Conservation (phyloP, 345 rosid genomes). For the Cardamine resedifolia region DNA sequence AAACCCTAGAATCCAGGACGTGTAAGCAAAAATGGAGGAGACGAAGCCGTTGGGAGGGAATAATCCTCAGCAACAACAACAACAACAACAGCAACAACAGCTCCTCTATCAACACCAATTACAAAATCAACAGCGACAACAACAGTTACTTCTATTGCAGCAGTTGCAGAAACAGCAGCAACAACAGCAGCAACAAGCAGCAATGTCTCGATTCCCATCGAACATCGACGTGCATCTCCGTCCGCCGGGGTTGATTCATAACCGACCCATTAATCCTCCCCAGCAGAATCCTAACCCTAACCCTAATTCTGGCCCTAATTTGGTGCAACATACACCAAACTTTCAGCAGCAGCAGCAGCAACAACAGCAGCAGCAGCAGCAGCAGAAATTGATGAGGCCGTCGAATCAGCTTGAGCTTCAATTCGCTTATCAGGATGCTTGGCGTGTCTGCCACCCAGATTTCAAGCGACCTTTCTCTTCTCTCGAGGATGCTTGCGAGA, state of each 20-base stretch:
- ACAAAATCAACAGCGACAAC: conserved; percentile 48
- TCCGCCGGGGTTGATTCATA: conserved; percentile 57
- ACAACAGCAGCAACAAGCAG: conserved; percentile 71
- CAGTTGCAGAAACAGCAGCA: conserved; percentile 57
- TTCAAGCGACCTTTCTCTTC: conserved; percentile 90
- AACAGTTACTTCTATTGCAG: conserved; percentile 39
- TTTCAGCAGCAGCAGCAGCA: conserved; percentile 39
- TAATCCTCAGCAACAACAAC: conserved; percentile 31
- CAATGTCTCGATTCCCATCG: conserved; percentile 92
- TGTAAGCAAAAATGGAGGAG: conserved; percentile 31
- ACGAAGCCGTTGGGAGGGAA: conserved; percentile 32
- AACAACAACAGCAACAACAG: conserved; percentile 19
- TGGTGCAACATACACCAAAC: conserved; percentile 33
- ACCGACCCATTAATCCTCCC: conserved; percentile 51
- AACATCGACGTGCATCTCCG: conserved; percentile 90
- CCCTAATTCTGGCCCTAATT: conserved; percentile 43
- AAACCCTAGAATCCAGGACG: conserved; percentile 20
- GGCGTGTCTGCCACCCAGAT: conserved; percentile 95
- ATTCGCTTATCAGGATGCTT: conserved; percentile 95
- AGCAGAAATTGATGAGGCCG: conserved; percentile 65
- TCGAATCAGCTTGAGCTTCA: conserved; percentile 84
- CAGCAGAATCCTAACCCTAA: conserved; percentile 44
- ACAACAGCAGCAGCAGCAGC: conserved; percentile 40
- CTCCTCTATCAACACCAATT: conserved; percentile 35
- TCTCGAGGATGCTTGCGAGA: conserved; percentile 93